Base-by-base conservation (phyloP, 23 red algal genomes). In the Cyanidium caldarium region DNA sequence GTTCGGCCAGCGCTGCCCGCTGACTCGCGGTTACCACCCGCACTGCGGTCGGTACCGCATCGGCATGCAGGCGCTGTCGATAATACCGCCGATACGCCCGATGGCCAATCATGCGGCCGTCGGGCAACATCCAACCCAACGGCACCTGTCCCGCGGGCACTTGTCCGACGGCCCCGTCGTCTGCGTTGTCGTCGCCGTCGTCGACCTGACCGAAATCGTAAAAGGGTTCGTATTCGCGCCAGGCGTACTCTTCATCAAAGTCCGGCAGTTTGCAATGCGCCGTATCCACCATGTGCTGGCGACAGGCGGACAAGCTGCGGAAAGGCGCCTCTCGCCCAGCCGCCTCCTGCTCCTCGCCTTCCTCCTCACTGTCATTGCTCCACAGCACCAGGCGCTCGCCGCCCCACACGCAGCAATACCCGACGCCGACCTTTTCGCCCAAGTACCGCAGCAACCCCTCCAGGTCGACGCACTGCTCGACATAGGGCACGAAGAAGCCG, bases 201-300 rank as follows among this genome's bases (percentile, higher is more conserved):
- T 28, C 34, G 16, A 66, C 77, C 10, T 79, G 66, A 15, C 30
- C 43, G 40, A 44, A 72, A 20, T 33, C 70, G 70, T 88, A 98
- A 45, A 88, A 98, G 44, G 69, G 40, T 38, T 57, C 72, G 66
- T 73, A 98, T 66, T 98, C 92, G 17, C 73, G 66, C 69, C 51
- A 61, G 2, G 76, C 58, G 73, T 79, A 87, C 14, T 51, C 69
- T 36, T 87, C 70, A 20, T 85, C 80, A 46, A 81, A 69, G 39
- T 44, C 70, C 30, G 74, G 77, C 76, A 98, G 77, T 26, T 58
- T 40, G 61, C 80, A 82, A 42, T 98, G 92, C n/a, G 37, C 61
- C 68, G 41, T 78, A 75, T 85, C 85, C 38, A 72, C 41, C 92
- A 98, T 98, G 40, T 98, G 92, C 36, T 42, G 23, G 7, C 75